A percentile compares a stretch with the other conserved stretches of the same genome.
phyloP scores from a whole-genome alignment of 1,284 basidiomycete genomes.

The Microbotryum lychnidis-dioicae region DNA sequence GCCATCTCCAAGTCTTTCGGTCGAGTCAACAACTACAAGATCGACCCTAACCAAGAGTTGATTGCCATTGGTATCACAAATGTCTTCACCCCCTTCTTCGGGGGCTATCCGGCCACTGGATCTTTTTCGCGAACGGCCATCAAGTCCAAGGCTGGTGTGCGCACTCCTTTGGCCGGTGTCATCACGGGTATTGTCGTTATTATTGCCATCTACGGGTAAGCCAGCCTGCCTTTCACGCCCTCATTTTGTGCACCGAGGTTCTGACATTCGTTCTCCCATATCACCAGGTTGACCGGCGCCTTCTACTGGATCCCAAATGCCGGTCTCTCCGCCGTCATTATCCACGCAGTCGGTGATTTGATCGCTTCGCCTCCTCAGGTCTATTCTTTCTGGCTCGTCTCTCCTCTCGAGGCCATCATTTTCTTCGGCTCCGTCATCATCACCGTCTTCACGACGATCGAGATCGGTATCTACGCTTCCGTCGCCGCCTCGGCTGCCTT shows the following conservation, averaged over 20 bases:
- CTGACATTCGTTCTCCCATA: background rate
- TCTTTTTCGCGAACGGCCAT: conserved; percentile 96
- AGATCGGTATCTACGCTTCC: conserved; percentile 87
- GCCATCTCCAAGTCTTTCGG: conserved; percentile 84
- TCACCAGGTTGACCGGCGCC: conserved; percentile 52
- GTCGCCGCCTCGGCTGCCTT: conserved; percentile 70
- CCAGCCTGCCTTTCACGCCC: conserved; percentile 24
- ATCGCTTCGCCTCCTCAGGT: conserved; percentile 78
- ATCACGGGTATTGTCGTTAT: conserved; percentile 81
- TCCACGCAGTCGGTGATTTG: conserved; percentile 63
- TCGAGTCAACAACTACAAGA: conserved; percentile 91
- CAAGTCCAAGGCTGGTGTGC: conserved; percentile 91
- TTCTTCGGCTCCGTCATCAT: conserved; percentile 80
- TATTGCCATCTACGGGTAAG: conserved; percentile 83
- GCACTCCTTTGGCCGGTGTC: conserved; percentile 85
- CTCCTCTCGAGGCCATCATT: conserved; percentile 87
- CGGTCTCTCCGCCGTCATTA: conserved; percentile 81
- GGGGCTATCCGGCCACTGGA: conserved; percentile 89
- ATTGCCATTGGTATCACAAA: conserved; percentile 89
- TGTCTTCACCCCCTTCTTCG: conserved; percentile 39
- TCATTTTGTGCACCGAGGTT: background rate
- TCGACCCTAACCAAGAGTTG: conserved; percentile 93
- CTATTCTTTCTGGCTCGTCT: conserved; percentile 89
- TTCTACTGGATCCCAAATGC: conserved; percentile 78
- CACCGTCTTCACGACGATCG: conserved; percentile 49